Evolutionary conservation across 805 yeast species (phyloP), one percentile per base, ranked within the genome.

Genomic region (Teunomyces panamensis): DNA sequence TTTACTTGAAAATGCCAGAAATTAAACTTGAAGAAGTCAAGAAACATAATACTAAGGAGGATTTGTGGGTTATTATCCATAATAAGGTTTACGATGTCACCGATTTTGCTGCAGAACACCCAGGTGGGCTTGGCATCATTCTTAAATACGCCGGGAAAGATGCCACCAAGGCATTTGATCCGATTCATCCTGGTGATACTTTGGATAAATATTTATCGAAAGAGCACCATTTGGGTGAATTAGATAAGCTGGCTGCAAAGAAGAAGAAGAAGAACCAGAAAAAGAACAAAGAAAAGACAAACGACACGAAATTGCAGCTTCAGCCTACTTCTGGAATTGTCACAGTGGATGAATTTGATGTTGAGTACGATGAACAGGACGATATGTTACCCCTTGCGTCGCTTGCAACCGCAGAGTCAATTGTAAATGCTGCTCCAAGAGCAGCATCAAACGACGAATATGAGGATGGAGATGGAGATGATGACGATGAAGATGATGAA

Each of bases 141-240:
- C 63, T 78, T 47, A 79, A 78, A 59, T 82, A 62, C 57, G 70
- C 73, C n/a, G 76, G 78, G 1, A 65, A 65, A 48, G 75, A 71
- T 51, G 96, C 92, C 9, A 85, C 94, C 6, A 83, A 85, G 56
- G 81, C 88, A 8, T 92, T 89, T 61, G 88, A 85, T 49, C 96
- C 96, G 14, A 77, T 92, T 50, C 99, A 92, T 65, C 94, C 98
- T 0, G 80, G 85, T n/a, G 96, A 90, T 57, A 86, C 89, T 5
- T 74, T 92, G 46, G 83, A 80, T 27, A 83, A 84, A 59, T 83
- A 82, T 56, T 65, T 88, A 33, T 95, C 64, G 2, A 53, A 57
- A 4, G 59, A 70, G 48, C 62, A 59, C 33, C 74, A 68, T 49
- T 55, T 59, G 43, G 77, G 77, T 1, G 67, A 62, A 9, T 71